A percentile compares a stretch with the other conserved stretches of the same genome.
Conservation (phyloP, 305 asterid species). For the Caryopteris hybrid region DNA sequence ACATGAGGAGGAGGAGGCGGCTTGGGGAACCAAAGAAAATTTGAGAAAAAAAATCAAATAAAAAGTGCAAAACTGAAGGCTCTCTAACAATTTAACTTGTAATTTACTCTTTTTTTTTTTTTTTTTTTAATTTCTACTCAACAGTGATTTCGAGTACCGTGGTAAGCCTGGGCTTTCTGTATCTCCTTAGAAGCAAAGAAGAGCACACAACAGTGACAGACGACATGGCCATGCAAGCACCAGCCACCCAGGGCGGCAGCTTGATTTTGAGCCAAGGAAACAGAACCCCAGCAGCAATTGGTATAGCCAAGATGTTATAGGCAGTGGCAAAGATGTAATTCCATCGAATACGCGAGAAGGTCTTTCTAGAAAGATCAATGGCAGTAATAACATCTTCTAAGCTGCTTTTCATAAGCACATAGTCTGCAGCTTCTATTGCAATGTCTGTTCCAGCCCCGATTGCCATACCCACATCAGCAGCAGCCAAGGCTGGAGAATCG, state of each 20-base stretch:
- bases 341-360: conserved; percentile 69
- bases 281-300: conserved; percentile 82
- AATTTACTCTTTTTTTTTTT: neutral
- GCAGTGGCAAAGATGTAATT: conserved; percentile 88
- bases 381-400: conserved; percentile 97
- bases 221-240: conserved; percentile 98
- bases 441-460: conserved; percentile 99
- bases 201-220: conserved; percentile 97
- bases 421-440: conserved; percentile 99
- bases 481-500: conserved; percentile 97
- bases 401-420: conserved; percentile 87
- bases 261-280: conserved; percentile 62
- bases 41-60: neutral
- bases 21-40: neutral
- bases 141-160: conserved; percentile 80
- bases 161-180: conserved; percentile 87
- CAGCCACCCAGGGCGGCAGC: conserved; percentile 99
- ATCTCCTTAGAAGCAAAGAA: conserved; percentile 83
- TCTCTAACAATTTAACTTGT: neutral
- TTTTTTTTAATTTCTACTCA: conserved; percentile 44
- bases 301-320: conserved; percentile 80
- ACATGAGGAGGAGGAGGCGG: neutral
- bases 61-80: conserved; percentile 8
- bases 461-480: conserved; percentile 99
- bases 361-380: conserved; percentile 89